Percentiles rank a stretch among this genome's conserved stretches.
These are phyloP conservation scores for Fusarium oligoseptatum DNA, from an alignment of 2,329 filamentous ascomycete genomes.

Conservation along the genomic window DNA sequence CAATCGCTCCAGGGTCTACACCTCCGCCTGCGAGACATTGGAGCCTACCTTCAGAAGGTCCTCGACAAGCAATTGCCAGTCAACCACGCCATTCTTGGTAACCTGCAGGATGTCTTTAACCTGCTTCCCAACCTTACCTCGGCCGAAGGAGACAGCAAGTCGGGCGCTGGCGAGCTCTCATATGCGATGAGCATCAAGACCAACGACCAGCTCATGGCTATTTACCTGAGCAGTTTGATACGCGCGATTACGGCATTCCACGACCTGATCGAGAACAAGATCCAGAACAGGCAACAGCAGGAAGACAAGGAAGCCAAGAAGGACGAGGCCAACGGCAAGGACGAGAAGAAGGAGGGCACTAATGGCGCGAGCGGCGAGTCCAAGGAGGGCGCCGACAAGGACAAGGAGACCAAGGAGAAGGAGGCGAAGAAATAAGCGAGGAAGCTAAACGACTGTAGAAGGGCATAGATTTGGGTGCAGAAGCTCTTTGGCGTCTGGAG, in stretches of 20 bases:
- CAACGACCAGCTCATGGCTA: slow-evolving; percentile 98
- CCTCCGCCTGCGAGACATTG: slow-evolving; percentile 93
- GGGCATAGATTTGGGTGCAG: slow-evolving; percentile 33
- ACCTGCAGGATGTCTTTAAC: slow-evolving; percentile 99
- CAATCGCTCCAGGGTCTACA: slow-evolving; percentile 97
- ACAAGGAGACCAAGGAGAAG: slow-evolving; percentile 68
- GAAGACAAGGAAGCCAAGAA: slow-evolving; percentile 95
- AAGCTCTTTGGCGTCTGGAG: slow-evolving; percentile 42
- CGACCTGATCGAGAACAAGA: slow-evolving; percentile 99
- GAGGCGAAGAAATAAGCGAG: slow-evolving; percentile 60
- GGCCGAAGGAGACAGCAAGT: slow-evolving; percentile 75
- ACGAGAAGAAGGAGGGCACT: slow-evolving; percentile 68
- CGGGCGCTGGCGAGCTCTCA: slow-evolving; percentile 85
- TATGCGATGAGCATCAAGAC: slow-evolving; percentile 99
- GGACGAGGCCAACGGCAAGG: slow-evolving; percentile 72
- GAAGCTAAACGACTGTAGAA: slow-evolving; percentile 23
- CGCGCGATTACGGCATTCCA: slow-evolving; percentile 98
- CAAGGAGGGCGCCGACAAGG: slow-evolving; percentile 67
- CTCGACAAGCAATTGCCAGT: slow-evolving; percentile 92
- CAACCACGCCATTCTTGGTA: slow-evolving; percentile 97
- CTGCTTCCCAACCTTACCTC: slow-evolving; percentile 95
- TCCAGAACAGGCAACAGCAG: slow-evolving; percentile 96
- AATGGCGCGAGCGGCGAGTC: slow-evolving; percentile 57
- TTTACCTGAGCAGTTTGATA: slow-evolving; percentile 94
- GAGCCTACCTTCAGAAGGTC: slow-evolving; percentile 95